Evolutionary conservation across 2,329 filamentous ascomycete species (phyloP).

Genomic region (Pseudogymnoascus sp.): DNA sequence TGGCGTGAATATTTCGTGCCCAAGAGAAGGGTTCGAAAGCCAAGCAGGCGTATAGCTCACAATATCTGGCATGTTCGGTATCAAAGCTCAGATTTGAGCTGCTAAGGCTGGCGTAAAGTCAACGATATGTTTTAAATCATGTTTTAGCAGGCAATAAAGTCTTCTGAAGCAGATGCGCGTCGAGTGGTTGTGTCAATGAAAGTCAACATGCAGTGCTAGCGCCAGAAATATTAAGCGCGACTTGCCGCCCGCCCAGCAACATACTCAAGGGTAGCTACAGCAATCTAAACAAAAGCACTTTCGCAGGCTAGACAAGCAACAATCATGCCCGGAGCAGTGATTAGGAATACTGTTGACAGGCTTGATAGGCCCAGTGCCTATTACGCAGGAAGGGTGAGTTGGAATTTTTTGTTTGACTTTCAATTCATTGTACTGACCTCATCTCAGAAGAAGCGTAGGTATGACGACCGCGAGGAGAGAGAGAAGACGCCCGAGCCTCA

Average conservation of each 20-base stretch:
- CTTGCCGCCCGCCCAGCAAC: slow-evolving; percentile 1
- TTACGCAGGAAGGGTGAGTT: slow-evolving; percentile 68
- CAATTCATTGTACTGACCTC: slow-evolving; percentile 16
- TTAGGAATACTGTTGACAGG: slow-evolving; percentile 72
- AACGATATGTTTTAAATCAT: slow-evolving; percentile 4
- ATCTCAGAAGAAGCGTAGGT: slow-evolving; percentile 46
- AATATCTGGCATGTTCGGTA: slow-evolving; percentile 67
- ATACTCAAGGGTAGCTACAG: slow-evolving; percentile 2
- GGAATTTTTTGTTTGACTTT: slow-evolving; percentile 12
- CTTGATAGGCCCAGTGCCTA: slow-evolving; percentile 94
- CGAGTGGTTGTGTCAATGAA: not conserved
- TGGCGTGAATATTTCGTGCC: slow-evolving; percentile 66
- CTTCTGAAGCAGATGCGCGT: slow-evolving; percentile 4
- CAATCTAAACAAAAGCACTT: slow-evolving; percentile 4
- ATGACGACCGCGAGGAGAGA: slow-evolving; percentile 45
- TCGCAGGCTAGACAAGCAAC: slow-evolving; percentile 11
- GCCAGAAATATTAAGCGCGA: slow-evolving; percentile 12
- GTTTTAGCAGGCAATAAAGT: not conserved
- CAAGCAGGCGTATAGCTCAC: slow-evolving; percentile 79
- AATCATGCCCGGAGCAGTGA: slow-evolving; percentile 25
- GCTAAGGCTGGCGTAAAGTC: not conserved
- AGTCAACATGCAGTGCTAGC: slow-evolving; percentile 9
- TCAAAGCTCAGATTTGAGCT: not conserved
- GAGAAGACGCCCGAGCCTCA: slow-evolving; percentile 38
- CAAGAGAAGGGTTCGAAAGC: slow-evolving; percentile 71